phyloP scores from a whole-genome alignment of 345 rosid genomes.

The Lumnitzera racemosa region DNA sequence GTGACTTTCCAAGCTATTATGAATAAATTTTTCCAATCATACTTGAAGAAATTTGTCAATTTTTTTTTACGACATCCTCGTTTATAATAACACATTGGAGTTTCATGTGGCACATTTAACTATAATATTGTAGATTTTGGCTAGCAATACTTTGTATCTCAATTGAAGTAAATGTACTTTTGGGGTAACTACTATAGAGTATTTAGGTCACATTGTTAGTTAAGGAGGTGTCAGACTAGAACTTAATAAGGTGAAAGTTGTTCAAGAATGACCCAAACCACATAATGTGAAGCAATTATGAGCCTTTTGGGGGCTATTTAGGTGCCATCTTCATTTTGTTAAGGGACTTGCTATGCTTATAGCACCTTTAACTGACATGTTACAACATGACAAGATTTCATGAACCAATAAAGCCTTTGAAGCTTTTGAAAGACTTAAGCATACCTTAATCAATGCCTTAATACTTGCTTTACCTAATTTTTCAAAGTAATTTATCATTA shows the following conservation, averaged over 20 bases:
- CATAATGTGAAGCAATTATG: background rate
- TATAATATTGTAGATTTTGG: background rate
- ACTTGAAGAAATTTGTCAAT: too few species aligned
- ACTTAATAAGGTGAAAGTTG: background rate
- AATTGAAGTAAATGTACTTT: constrained; percentile 1
- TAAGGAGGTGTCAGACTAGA: background rate
- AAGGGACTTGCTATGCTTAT: background rate
- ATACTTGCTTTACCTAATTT: background rate
- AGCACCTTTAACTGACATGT: background rate
- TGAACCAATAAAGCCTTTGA: background rate
- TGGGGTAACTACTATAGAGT: background rate
- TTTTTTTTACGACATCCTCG: constrained; percentile 2
- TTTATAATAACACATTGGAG: background rate
- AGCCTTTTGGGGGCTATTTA: background rate
- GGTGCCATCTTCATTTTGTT: background rate
- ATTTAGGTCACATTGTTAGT: constrained; percentile 1
- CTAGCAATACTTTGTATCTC: background rate
- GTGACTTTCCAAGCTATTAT: too few species aligned
- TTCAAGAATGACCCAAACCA: background rate
- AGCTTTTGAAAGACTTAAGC: background rate
- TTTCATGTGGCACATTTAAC: background rate
- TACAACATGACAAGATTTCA: background rate
- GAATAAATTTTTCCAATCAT: too few species aligned
- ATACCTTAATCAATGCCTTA: background rate
- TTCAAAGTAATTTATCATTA: background rate